These are phyloP conservation scores for Symbiodinium natans DNA, from an alignment of 73 alveolate genomes.

Conservation along the genomic window DNA sequence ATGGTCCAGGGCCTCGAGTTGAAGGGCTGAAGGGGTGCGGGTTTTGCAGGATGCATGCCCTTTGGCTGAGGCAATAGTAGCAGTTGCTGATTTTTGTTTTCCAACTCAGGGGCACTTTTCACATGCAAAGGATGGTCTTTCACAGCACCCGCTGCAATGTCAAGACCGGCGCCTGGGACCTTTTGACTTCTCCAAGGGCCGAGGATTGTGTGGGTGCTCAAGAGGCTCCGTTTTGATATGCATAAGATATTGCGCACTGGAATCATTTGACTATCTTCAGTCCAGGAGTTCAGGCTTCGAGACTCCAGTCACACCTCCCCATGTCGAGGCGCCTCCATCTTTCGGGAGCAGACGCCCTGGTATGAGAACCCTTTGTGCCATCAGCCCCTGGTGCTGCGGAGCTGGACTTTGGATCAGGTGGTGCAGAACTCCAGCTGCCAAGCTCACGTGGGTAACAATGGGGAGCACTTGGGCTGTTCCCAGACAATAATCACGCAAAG, in stretches of 20 bases:
- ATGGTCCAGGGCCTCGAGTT: not conserved
- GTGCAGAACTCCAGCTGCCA: not conserved
- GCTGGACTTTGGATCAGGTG: not conserved
- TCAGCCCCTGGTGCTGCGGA: not conserved
- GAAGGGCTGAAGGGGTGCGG: not conserved
- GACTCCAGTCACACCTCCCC: no score
- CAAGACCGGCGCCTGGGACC: not conserved
- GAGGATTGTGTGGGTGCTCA: no score
- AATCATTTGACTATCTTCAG: not conserved
- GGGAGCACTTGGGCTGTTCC: no score
- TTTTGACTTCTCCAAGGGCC: no score
- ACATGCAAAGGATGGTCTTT: slow-evolving; percentile 34
- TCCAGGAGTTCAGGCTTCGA: no score
- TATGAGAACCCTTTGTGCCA: not conserved
- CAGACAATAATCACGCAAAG: no score
- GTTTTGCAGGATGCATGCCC: not conserved
- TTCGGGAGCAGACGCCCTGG: slow-evolving; percentile 70
- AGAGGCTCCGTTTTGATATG: no score
- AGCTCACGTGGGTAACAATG: not conserved
- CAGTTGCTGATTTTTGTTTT: no score
- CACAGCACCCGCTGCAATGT: slow-evolving; percentile 41
- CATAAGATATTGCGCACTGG: no score
- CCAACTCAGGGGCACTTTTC: no score
- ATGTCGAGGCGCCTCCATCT: slow-evolving; percentile 65
- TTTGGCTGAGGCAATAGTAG: no score